phyloP scores from a whole-genome alignment of 1,284 basidiomycete genomes.

The Thelephora terrestris region DNA sequence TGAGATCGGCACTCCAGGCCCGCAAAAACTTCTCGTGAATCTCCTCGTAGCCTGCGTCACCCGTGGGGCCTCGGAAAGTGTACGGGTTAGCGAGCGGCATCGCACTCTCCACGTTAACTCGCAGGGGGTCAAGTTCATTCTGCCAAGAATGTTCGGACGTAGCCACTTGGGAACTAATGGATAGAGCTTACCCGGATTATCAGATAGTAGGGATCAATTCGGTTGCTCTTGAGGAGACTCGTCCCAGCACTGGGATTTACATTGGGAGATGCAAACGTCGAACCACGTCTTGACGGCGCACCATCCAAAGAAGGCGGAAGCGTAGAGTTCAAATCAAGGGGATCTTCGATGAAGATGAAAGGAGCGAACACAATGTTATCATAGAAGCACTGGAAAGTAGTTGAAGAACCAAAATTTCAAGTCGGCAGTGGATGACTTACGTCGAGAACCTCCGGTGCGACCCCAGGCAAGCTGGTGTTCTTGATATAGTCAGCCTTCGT shows the following conservation, averaged over 20 bases:
- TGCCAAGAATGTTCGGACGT: constrained; percentile 20
- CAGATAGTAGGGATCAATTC: constrained; percentile 87
- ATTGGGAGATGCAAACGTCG: constrained; percentile 26
- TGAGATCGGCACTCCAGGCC: constrained; percentile 56
- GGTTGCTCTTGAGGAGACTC: constrained; percentile 46
- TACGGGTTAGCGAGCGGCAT: constrained; percentile 68
- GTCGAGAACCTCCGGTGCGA: constrained; percentile 77
- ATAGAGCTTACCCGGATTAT: constrained; percentile 58
- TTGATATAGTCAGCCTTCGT: constrained; percentile 86
- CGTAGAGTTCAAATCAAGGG: constrained; percentile 56
- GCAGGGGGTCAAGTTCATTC: constrained; percentile 65
- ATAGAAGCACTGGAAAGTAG: constrained; percentile 67
- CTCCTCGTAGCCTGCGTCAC: constrained; percentile 60
- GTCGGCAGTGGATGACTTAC: constrained; percentile 30
- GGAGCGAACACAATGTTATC: constrained; percentile 94
- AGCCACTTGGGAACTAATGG: neutral
- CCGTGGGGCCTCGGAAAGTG: constrained; percentile 63
- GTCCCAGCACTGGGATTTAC: constrained; percentile 25
- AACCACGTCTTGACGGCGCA: constrained; percentile 30
- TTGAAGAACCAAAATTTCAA: constrained; percentile 6
- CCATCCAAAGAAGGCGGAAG: constrained; percentile 36
- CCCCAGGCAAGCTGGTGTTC: constrained; percentile 85
- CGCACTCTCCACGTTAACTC: constrained; percentile 58
- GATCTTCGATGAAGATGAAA: constrained; percentile 94
- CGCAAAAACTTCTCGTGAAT: constrained; percentile 61